Evolutionary conservation across 2,329 filamentous ascomycete species (phyloP), one percentile per base, ranked within the genome.

Genomic region (Exophiala mesophila): DNA sequence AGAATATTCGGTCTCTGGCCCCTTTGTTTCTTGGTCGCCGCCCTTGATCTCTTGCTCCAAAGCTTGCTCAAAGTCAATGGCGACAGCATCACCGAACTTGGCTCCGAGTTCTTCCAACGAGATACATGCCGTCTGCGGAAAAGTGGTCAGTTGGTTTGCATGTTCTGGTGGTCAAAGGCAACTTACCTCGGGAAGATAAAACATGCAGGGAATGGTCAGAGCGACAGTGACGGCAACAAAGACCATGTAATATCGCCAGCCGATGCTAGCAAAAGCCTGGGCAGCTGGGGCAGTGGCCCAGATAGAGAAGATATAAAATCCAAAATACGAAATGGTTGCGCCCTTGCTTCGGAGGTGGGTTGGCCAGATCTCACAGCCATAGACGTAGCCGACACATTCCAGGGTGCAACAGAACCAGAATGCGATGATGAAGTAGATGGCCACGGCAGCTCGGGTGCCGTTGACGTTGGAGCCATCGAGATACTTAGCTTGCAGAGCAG

Each of bases 361-460:
- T 8, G 48, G 48, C 37, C 41, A 51, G 12, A 51, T 36, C 19
- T 52, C 49, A 13, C 28, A 52, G 39, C 36, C 36, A 26, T 45
- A 52, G 9, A 49, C 49, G 20, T 45, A 44, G 3, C 38, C 41
- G 3, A 35, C 36, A n/a, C 42, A 40, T 12, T 49, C 45, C 3
- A 52, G 13, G 16, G 45, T 47, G 24, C 61, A 66, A 26, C 57
- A 60, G 60, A 63, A 69, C 50, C 59, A 68, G 38, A 60, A 52
- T 28, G 62, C 60, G 39, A 60, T 64, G 46, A 66, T 57, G 52
- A 63, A 67, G 35, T 63, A 55, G 53, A 66, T 65, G 42, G 66
- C 65, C 0, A 67, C 59, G 3, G 59, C 61, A 3, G 60, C 64
- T 15, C 56, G 55, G 8, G 60, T 57, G 3, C 59, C 54, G 2